Evolutionary conservation across 1,284 basidiomycete genomes (phyloP).

Genomic region (Austroboletus sp.): DNA sequence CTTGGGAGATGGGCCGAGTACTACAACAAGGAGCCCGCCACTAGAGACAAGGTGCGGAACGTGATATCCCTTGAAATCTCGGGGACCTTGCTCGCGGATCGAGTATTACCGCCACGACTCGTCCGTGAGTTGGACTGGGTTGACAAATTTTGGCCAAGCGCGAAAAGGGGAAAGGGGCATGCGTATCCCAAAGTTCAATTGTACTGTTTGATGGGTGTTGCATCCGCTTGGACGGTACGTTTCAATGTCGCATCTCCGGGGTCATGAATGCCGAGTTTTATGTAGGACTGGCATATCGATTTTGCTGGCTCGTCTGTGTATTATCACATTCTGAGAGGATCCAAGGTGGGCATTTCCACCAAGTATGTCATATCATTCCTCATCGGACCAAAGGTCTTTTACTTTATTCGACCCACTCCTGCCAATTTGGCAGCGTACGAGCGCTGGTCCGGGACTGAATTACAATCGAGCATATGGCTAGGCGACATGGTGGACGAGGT

Average conservation of each 20-base stretch:
- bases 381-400: conserved; percentile 64
- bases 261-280: conserved; percentile 7
- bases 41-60: conserved; percentile 80
- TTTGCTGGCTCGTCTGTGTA: conserved; percentile 94
- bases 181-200: conserved; percentile 90
- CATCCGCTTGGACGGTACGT: conserved; percentile 83
- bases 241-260: background rate
- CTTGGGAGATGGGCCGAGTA: conserved; percentile 88
- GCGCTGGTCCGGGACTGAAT: conserved; percentile 82
- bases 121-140: conserved; percentile 95
- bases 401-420: conserved; percentile 87
- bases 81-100: conserved; percentile 66
- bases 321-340: conserved; percentile 80
- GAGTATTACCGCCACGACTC: conserved; percentile 75
- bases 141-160: conserved; percentile 85
- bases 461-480: conserved; percentile 84
- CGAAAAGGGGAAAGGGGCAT: conserved; percentile 65
- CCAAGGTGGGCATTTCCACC: conserved; percentile 50
- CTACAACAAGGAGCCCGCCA: conserved; percentile 56
- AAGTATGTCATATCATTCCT: conserved; percentile 9
- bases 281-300: conserved; percentile 91
- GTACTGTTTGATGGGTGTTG: conserved; percentile 90
- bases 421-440: conserved; percentile 86
- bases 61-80: conserved; percentile 86
- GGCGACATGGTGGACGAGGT: conserved; percentile 88